phyloP scores from a whole-genome alignment of 2,329 filamentous ascomycete genomes.

The Aureobasidium mangrovei region DNA sequence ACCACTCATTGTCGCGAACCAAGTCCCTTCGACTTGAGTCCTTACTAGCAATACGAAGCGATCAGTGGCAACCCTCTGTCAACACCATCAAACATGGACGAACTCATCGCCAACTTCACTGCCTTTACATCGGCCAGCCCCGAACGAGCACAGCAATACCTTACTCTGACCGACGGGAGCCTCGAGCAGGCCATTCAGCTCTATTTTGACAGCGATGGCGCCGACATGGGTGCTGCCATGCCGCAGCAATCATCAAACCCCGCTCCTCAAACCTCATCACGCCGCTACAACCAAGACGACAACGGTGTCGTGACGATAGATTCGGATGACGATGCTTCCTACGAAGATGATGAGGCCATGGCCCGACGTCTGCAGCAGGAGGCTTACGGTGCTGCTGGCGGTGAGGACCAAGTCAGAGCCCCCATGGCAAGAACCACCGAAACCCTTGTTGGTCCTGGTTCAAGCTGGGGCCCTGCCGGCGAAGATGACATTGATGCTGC shows the following conservation, averaged over 20 bases:
- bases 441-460: slow-evolving; percentile 66
- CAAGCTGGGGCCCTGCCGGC: slow-evolving; percentile 38
- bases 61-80: slow-evolving; percentile 4
- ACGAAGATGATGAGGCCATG: slow-evolving; percentile 88
- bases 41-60: background rate
- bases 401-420: slow-evolving; percentile 63
- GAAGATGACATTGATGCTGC: slow-evolving; percentile 50
- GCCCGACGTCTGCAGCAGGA: slow-evolving; percentile 87
- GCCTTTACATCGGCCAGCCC: slow-evolving; percentile 69
- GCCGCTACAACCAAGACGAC: slow-evolving; percentile 41
- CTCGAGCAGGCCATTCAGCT: slow-evolving; percentile 79
- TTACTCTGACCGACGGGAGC: slow-evolving; percentile 76
- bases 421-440: slow-evolving; percentile 88
- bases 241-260: slow-evolving; percentile 27
- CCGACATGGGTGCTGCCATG: slow-evolving; percentile 39
- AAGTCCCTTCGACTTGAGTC: background rate
- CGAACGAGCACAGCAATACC: slow-evolving; percentile 69
- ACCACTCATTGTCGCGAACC: background rate
- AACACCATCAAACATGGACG: slow-evolving; percentile 22
- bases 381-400: slow-evolving; percentile 56
- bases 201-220: slow-evolving; percentile 81
- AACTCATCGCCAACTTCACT: slow-evolving; percentile 65
- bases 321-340: slow-evolving; percentile 55
- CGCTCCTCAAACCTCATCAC: slow-evolving; percentile 26
- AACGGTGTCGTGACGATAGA: slow-evolving; percentile 64